phyloP scores from a whole-genome alignment of 2,329 filamentous ascomycete species.

The Dendrostoma leiphaemia region DNA sequence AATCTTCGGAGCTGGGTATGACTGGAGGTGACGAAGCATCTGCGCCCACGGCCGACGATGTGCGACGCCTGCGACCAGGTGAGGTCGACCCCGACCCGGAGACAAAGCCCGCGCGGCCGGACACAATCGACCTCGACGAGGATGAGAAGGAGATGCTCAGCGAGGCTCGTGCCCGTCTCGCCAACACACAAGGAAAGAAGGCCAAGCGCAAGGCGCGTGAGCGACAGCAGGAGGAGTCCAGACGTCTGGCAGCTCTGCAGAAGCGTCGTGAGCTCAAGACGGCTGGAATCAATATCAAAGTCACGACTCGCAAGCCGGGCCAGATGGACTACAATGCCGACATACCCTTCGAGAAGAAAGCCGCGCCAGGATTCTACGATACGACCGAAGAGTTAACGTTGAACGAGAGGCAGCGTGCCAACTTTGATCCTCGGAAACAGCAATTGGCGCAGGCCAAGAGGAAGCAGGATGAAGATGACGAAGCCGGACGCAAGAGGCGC shows the following conservation, averaged over 20 bases:
- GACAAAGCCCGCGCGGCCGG: conserved; percentile 89
- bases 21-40: conserved; percentile 83
- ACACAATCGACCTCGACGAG: conserved; percentile 97
- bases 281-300: conserved; percentile 97
- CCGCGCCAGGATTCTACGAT: conserved; percentile 88
- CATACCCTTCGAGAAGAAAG: conserved; percentile 93
- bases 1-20: conserved; percentile 76
- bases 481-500: conserved; percentile 75
- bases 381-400: conserved; percentile 75
- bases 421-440: conserved; percentile 90
- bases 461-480: conserved; percentile 87
- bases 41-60: conserved; percentile 89
- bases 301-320: conserved; percentile 85
- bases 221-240: conserved; percentile 90
- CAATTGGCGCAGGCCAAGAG: conserved; percentile 83
- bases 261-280: conserved; percentile 96
- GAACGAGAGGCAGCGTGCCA: conserved; percentile 81
- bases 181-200: conserved; percentile 98
- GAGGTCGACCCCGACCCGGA: conserved; percentile 98
- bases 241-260: conserved; percentile 84
- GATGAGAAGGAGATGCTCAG: conserved; percentile 99
- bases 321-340: conserved; percentile 99
- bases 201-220: conserved; percentile 97
- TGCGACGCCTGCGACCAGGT: conserved; percentile 81
- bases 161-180: conserved; percentile 91